Evolutionary conservation across 805 yeast species (phyloP), one percentile per base, ranked within the genome.

Genomic region (Alloascoidea africana): DNA sequence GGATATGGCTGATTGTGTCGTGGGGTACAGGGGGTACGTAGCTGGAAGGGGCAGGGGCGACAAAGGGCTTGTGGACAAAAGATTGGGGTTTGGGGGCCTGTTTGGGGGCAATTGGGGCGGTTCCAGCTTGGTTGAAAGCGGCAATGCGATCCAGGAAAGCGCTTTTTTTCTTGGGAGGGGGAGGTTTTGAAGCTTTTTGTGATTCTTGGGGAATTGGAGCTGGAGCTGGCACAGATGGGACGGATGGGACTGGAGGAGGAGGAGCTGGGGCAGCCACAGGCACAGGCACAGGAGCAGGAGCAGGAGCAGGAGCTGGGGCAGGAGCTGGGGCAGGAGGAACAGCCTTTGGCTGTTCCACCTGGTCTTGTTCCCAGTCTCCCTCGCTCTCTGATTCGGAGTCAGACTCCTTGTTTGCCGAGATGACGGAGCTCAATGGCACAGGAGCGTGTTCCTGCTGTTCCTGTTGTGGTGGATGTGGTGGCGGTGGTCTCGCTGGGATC

Each of bases 31-130:
- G 62, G 5, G 74, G 80, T 8, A 74, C 66, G 48, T 77, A 76
- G 3, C 75, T 68, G 5, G 80, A 72, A 38, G 73, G 61, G 3
- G 70, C 72, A 2, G 76, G 67, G 1, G 74, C 65, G 16, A 68
- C 76, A 23, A 66, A 74, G 17, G 70, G 67, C 49, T 73, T 74
- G 47, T 67, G 70, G 17, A 68, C 68, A 45, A 66, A 72, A 0
- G 73, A 66, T 41, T 65, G 67, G 27, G 56, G 48, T 52, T 61
- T 45, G 38, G 66, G 53, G 44, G 52, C 37, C 41, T 50, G 54
- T 13, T 47, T 48, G 2, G 72, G 71, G 32, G 58, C 52, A 11
- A 49, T 47, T 3, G 73, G 69, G 18, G 65, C 57, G 2, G 65
- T 54, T 8, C 43, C 41, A 8, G 52, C 51, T 33, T 52, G 56